A percentile compares a stretch with the other conserved stretches of the same genome.
Conservation (phyloP, 208 protist species). For the Novymonas esmeraldas region DNA sequence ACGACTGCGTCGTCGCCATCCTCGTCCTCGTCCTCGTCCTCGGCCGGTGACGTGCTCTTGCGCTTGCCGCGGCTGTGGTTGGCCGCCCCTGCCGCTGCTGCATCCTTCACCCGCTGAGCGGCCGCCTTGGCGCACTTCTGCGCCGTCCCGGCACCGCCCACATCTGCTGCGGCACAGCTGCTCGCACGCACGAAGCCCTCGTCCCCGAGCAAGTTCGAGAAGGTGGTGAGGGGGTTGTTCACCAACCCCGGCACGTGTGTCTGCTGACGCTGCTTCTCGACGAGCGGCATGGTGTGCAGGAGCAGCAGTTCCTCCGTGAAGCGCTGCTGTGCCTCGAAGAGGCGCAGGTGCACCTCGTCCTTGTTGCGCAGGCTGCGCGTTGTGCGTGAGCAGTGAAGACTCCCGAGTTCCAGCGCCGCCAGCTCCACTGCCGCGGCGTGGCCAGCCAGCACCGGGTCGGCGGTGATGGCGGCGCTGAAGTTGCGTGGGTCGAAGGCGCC, state of each 20-base stretch:
- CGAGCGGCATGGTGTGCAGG: constrained; percentile 65
- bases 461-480: constrained; percentile 23
- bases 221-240: constrained; percentile 14
- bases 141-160: background rate
- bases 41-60: constrained; percentile 1
- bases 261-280: constrained; percentile 32
- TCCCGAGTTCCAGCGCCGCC: constrained; percentile 28
- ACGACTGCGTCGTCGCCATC: constrained; percentile 6
- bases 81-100: background rate
- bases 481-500: constrained; percentile 62
- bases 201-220: constrained; percentile 27
- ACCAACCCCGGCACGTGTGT: constrained; percentile 7
- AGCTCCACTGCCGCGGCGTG: constrained; percentile 29
- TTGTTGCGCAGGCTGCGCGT: constrained; percentile 42
- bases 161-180: constrained; percentile 10
- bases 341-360: constrained; percentile 47
- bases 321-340: constrained; percentile 77
- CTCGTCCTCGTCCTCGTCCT: constrained; percentile 5
- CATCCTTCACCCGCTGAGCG: constrained; percentile 19
- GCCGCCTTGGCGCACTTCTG: constrained; percentile 16
- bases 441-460: constrained; percentile 26
- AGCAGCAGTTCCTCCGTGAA: constrained; percentile 66
- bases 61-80: constrained; percentile 11
- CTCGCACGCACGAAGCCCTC: constrained; percentile 31
- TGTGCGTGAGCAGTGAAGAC: constrained; percentile 28